Evolutionary conservation across 108 stramenopile species (phyloP), one percentile per base, ranked within the genome.

Genomic region (Skeletonema potamos): DNA sequence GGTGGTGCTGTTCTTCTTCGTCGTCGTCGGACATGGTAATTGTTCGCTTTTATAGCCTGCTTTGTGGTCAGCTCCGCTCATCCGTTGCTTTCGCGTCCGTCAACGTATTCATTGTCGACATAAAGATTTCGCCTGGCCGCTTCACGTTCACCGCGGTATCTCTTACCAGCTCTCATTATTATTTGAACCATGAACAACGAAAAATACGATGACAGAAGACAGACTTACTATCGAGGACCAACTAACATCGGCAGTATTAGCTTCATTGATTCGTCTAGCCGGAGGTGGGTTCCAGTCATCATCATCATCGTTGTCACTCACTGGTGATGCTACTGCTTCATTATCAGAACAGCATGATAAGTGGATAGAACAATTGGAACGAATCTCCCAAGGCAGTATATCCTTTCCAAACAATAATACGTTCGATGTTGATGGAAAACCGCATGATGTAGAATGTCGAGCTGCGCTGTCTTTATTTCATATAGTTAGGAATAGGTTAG

Each of bases 361-460:
- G 56, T 57, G 56, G 56, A 29, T 3, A n/a, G 39, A 65, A 15
- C 58, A 73, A 36, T 20, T 82, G 4, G 17, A n/a, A 24, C 41
- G 51, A 1, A 20, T 72, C 8, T 65, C 76, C 2, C 15, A 22
- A 0, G 6, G 54, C 1, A 69, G 68, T n/a, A 57, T 83, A 24
- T 78, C 77, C 17, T 83, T 83, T 58, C 82, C 82, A 32, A 85
- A 79, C 75, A 65, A 55, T 10, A 37, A 34, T 55, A 54, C 30
- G 3, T 54, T 66, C 20, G 10, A 51, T 22, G 22, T 58, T 1
- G 48, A 48, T 26, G 80, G 85, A 2, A 87, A 86, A 51, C 87
- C 86, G 7, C 85, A 87, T 43, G 85, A 90, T 62, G 54, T 86
- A 24, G 89, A 87, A 62, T 51, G 86, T 26, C 85, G 85, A 11